phyloP scores from a whole-genome alignment of 2,329 filamentous ascomycete species.

The Clarireedia homoeocarpa region DNA sequence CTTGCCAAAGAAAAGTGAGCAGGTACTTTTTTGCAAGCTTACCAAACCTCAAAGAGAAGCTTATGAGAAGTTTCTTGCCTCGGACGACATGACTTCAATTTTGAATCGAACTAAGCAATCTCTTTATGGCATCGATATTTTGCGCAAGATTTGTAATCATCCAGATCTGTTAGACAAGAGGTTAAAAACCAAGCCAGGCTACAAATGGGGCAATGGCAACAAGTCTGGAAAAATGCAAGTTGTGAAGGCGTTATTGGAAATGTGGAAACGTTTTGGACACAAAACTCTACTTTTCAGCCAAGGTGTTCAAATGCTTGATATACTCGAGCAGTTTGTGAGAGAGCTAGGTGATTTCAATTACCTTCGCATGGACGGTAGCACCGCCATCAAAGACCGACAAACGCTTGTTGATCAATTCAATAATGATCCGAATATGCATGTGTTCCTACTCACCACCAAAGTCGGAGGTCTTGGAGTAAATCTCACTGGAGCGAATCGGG shows the following conservation, averaged over 20 bases:
- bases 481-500: constrained; percentile 85
- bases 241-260: constrained; percentile 74
- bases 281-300: constrained; percentile 93
- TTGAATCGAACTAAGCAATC: constrained; percentile 67
- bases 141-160: constrained; percentile 97
- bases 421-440: constrained; percentile 64
- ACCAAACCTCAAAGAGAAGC: constrained; percentile 70
- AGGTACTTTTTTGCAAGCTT: constrained; percentile 92
- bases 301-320: constrained; percentile 90
- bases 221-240: constrained; percentile 97
- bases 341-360: constrained; percentile 64
- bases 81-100: constrained; percentile 80
- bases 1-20: constrained; percentile 90
- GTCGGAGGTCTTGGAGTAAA: constrained; percentile 93
- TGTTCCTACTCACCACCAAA: constrained; percentile 92
- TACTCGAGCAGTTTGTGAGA: constrained; percentile 74
- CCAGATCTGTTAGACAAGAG: constrained; percentile 72
- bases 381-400: constrained; percentile 82
- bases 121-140: constrained; percentile 80
- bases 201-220: constrained; percentile 67
- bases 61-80: constrained; percentile 75
- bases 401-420: constrained; percentile 91
- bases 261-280: constrained; percentile 80
- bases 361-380: constrained; percentile 88
- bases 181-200: constrained; percentile 49